These are phyloP conservation scores for Zanthoxylum bungeanum DNA, from an alignment of 345 rosid genomes.

Conservation along the genomic window DNA sequence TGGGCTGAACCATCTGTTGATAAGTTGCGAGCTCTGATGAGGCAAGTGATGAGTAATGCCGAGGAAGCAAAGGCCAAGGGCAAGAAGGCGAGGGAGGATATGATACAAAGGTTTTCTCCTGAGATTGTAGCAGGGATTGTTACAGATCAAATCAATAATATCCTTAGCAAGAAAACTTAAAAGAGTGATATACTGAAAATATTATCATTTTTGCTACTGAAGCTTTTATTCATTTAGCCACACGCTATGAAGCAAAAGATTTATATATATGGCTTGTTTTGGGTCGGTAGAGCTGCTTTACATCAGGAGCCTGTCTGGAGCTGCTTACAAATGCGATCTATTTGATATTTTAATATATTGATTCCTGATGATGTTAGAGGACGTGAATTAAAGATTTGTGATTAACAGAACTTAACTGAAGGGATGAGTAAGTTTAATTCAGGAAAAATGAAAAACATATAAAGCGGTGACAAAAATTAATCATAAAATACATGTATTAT, in stretches of 20 bases:
- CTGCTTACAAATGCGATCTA: neutral
- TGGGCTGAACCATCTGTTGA: conserved; percentile 77
- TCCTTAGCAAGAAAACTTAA: conserved; percentile 28
- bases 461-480: no score
- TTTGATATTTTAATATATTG: neutral
- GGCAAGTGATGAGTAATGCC: conserved; percentile 43
- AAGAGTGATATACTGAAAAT: neutral
- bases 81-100: conserved; percentile 61
- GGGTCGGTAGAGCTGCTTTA: neutral
- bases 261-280: neutral
- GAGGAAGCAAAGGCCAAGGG: conserved; percentile 63
- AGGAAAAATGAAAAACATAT: no score
- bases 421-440: neutral
- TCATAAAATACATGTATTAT: no score
- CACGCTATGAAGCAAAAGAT: neutral
- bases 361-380: neutral
- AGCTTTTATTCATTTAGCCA: neutral
- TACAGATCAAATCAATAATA: conserved; percentile 33
- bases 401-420: neutral
- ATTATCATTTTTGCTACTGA: neutral
- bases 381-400: neutral
- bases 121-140: conserved; percentile 61
- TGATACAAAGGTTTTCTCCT: conserved; percentile 71
- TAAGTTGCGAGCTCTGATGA: conserved; percentile 61
- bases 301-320: neutral